phyloP scores from a whole-genome alignment of 257 asterid genomes.

The Solanum tacnaense region DNA sequence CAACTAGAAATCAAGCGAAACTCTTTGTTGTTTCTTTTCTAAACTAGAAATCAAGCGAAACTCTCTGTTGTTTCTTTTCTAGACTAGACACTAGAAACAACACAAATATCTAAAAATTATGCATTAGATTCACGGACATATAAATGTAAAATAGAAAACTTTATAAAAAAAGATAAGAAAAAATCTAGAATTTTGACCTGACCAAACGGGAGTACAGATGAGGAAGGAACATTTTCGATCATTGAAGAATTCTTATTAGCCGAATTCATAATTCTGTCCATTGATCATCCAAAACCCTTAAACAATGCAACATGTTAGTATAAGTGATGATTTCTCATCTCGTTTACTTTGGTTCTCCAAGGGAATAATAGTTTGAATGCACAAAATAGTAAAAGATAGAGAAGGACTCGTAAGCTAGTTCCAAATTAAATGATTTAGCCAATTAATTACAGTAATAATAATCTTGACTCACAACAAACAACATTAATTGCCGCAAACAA shows the following conservation, averaged over 20 bases:
- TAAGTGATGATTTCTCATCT: not conserved
- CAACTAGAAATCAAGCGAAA: too few species aligned
- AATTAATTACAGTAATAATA: too few species aligned
- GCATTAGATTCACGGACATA: not conserved
- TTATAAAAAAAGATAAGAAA: not conserved
- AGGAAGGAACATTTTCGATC: not conserved
- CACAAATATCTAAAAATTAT: not conserved
- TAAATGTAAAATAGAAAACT: not conserved
- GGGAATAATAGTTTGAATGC: not conserved
- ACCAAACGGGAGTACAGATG: not conserved
- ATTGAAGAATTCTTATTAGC: not conserved
- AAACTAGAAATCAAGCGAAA: too few species aligned
- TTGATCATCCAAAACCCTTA: not conserved
- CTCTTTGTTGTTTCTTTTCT: too few species aligned
- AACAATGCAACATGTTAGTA: not conserved
- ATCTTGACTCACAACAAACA: not conserved
- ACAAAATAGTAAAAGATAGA: not conserved
- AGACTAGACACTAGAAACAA: too few species aligned
- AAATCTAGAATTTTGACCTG: not conserved
- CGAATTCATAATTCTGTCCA: not conserved
- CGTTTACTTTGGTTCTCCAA: not conserved
- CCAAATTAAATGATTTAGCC: not conserved
- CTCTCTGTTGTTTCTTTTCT: too few species aligned
- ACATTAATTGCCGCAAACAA: not conserved
- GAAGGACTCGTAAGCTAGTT: not conserved